Evolutionary conservation across 441 rosid species (phyloP).

Genomic region (Eutrema salsugineum): DNA sequence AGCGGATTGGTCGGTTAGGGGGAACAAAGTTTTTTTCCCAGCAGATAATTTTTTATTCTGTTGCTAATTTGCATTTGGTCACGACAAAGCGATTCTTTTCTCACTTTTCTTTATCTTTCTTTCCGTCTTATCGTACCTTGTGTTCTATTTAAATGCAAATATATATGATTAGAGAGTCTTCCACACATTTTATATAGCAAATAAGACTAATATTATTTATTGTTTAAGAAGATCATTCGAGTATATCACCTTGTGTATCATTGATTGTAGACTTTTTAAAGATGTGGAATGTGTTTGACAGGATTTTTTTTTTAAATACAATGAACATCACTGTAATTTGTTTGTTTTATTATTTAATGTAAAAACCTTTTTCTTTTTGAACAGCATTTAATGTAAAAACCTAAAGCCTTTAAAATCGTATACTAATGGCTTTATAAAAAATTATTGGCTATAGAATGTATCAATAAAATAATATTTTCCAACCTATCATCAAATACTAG

Average conservation of each 20-base stretch:
- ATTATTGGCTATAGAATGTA: too few species aligned
- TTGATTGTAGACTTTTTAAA: too few species aligned
- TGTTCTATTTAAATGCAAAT: neutral
- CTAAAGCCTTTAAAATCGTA: too few species aligned
- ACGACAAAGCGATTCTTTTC: constrained; percentile 34
- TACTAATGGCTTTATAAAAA: too few species aligned
- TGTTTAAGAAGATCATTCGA: too few species aligned
- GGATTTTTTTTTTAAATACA: too few species aligned
- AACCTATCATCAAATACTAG: constrained; percentile 4
- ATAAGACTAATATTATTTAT: neutral
- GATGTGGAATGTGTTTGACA: too few species aligned
- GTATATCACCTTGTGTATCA: neutral
- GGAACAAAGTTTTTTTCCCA: neutral
- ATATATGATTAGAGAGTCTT: neutral
- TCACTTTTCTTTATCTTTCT: constrained; percentile 20
- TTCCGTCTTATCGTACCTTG: constrained; percentile 9
- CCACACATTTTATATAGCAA: neutral
- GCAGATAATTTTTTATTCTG: constrained; percentile 15
- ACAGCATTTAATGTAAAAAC: too few species aligned
- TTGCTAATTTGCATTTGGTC: constrained; percentile 32
- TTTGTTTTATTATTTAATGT: too few species aligned
- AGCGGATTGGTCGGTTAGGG: constrained; percentile 16
- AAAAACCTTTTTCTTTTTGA: too few species aligned
- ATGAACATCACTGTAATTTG: too few species aligned
- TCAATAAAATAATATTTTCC: constrained; percentile 27